A percentile compares a stretch with the other conserved stretches of the same genome.
phyloP scores from a whole-genome alignment of 2,329 filamentous ascomycete species.

The Ophiostoma piceae region DNA sequence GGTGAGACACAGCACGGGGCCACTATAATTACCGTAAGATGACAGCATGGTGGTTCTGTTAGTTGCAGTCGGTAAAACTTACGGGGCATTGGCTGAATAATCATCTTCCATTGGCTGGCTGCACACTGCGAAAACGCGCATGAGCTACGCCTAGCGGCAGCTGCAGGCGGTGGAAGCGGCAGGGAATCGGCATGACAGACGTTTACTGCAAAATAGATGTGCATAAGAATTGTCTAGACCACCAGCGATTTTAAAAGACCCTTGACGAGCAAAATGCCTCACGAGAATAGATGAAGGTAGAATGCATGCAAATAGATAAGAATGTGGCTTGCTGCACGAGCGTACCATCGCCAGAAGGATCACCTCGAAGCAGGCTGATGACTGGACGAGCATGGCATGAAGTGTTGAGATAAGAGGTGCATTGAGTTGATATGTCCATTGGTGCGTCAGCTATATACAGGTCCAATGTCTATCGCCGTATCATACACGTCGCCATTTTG shows the following conservation, averaged over 20 bases:
- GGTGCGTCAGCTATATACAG: neutral
- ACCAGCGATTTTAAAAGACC: neutral
- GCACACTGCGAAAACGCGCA: conserved; percentile 1
- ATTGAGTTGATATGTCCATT: neutral
- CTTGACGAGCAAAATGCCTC: neutral
- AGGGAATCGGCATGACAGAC: neutral
- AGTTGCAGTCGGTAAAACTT: neutral
- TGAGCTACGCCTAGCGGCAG: neutral
- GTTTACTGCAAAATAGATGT: neutral
- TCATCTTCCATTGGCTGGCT: neutral
- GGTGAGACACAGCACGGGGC: neutral
- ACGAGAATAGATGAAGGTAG: neutral
- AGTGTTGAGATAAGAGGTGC: neutral
- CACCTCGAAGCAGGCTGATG: neutral
- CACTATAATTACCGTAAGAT: conserved; percentile 4
- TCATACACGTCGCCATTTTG: neutral
- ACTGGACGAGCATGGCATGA: neutral
- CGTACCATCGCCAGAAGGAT: neutral
- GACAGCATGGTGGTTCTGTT: neutral
- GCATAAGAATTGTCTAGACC: neutral
- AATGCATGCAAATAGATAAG: neutral
- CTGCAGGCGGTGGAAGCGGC: neutral
- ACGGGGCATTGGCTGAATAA: neutral
- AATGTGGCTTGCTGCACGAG: neutral
- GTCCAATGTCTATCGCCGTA: neutral